These are phyloP conservation scores for Amphicarpaea edgeworthii DNA, from an alignment of 306 rosid genomes.

Conservation along the genomic window DNA sequence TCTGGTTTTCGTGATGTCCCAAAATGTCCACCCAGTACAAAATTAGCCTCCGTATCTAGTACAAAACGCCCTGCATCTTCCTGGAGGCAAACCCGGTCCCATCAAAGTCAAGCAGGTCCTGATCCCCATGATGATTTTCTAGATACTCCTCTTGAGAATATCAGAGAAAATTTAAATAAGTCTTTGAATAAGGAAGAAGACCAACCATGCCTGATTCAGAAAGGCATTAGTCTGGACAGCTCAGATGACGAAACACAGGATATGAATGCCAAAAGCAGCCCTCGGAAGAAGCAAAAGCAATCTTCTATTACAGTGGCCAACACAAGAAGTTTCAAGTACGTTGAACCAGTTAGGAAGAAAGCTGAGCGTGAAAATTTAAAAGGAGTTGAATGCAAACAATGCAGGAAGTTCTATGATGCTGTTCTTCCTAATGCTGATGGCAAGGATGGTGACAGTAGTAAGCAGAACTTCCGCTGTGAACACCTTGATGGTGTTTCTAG, in stretches of 20 bases:
- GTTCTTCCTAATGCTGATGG: constrained; percentile 74
- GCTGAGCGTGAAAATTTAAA: constrained; percentile 87
- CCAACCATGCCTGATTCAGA: constrained; percentile 39
- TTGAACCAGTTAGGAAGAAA: constrained; percentile 91
- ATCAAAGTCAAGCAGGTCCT: constrained; percentile 69
- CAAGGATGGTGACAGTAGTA: constrained; percentile 49
- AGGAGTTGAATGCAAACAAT: constrained; percentile 95
- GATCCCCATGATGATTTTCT: constrained; percentile 97
- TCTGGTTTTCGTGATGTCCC: constrained; percentile 43
- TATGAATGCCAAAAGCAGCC: constrained; percentile 58
- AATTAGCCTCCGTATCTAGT: constrained; percentile 56
- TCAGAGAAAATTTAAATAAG: constrained; percentile 72
- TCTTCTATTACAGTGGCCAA: constrained; percentile 49
- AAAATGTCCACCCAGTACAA: constrained; percentile 55
- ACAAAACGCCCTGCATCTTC: constrained; percentile 74
- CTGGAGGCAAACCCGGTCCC: constrained; percentile 86
- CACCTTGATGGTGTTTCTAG: constrained; percentile 97
- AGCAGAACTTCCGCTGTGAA: constrained; percentile 74
- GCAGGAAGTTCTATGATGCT: constrained; percentile 89
- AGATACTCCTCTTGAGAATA: constrained; percentile 82
- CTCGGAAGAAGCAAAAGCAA: constrained; percentile 62
- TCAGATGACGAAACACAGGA: constrained; percentile 94
- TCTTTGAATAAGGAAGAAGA: constrained; percentile 50
- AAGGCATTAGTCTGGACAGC: constrained; percentile 49
- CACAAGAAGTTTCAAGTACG: constrained; percentile 72